These are phyloP conservation scores for Endotrypanum monterogeii DNA, from an alignment of 208 protist genomes.

Conservation along the genomic window DNA sequence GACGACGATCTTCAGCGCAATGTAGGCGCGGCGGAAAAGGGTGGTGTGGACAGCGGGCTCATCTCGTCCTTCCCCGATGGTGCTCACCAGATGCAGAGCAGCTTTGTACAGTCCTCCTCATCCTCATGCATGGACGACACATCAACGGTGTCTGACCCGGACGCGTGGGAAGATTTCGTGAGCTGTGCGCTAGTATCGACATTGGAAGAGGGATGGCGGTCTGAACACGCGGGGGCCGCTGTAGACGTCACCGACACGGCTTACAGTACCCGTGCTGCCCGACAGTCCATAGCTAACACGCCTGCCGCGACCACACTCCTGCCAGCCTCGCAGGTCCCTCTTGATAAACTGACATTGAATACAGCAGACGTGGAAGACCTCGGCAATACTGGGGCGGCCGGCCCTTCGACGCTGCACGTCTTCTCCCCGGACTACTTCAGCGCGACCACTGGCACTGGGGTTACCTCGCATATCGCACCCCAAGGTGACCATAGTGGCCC, in stretches of 20 bases:
- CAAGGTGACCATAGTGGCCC: not conserved
- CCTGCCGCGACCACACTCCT: not conserved
- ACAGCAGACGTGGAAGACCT: conserved; percentile 21
- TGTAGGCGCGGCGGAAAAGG: conserved; percentile 1
- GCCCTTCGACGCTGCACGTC: conserved; percentile 9
- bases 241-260: not conserved
- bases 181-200: not conserved
- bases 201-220: not conserved
- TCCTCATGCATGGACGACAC: conserved; percentile 13
- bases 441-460: not conserved
- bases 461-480: not conserved
- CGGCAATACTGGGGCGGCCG: not conserved
- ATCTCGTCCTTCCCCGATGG: not conserved
- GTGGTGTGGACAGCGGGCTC: not conserved
- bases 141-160: conserved; percentile 27
- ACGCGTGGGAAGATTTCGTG: conserved; percentile 26
- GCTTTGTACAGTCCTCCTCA: conserved; percentile 4
- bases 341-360: conserved; percentile 5
- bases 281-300: not conserved
- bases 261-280: not conserved
- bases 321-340: not conserved
- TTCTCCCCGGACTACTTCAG: conserved; percentile 23
- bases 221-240: not conserved
- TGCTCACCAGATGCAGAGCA: not conserved
- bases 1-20: conserved; percentile 3